Evolutionary conservation across 441 rosid genomes (phyloP).

Genomic region (Adansonia grandidieri): DNA sequence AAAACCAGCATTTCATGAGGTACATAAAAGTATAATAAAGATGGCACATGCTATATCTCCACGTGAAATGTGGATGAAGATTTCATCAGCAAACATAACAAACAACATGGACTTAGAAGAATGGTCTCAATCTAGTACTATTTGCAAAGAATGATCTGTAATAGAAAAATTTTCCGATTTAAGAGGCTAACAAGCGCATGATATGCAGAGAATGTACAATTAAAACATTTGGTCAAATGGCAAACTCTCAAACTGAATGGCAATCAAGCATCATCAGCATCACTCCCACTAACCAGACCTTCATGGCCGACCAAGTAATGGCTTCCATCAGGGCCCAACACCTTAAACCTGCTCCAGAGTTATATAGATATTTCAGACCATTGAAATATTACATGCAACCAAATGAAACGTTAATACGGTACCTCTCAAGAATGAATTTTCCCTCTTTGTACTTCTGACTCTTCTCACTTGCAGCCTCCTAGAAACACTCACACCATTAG

Average conservation of each 20-base stretch:
- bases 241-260: not conserved
- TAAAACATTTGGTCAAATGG: conserved; percentile 18
- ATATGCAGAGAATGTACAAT: conserved; percentile 34
- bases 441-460: conserved; percentile 81
- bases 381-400: conserved; percentile 10
- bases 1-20: too few species aligned
- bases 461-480: conserved; percentile 68
- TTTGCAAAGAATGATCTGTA: not conserved
- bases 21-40: not conserved
- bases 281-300: conserved; percentile 50
- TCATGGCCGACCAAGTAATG: conserved; percentile 36
- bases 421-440: conserved; percentile 81
- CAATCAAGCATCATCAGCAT: conserved; percentile 52
- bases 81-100: not conserved
- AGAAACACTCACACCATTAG: conserved; percentile 23
- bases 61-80: not conserved
- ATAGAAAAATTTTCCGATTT: not conserved
- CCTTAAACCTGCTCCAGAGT: conserved; percentile 60
- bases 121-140: not conserved
- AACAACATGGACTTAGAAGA: not conserved
- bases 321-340: conserved; percentile 34
- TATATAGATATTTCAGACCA: conserved; percentile 21
- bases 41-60: not conserved
- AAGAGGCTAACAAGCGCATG: not conserved
- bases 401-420: conserved; percentile 10